Evolutionary conservation across 331 rosid species (phyloP).

Genomic region (Stylosanthes scabra): DNA sequence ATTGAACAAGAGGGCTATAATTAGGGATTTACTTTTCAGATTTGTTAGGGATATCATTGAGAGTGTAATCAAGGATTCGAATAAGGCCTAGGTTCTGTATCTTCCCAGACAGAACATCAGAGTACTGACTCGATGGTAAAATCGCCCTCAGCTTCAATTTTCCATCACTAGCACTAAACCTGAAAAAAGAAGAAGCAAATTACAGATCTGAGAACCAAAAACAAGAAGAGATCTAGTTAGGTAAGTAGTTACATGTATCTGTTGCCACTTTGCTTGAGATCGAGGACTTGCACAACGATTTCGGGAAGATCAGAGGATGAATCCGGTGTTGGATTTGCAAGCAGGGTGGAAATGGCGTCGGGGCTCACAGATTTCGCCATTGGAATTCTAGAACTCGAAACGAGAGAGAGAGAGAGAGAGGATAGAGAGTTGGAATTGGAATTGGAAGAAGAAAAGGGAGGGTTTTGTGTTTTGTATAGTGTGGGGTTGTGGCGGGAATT

Average conservation of each 20-base stretch:
- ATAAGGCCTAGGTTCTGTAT: constrained; percentile 89
- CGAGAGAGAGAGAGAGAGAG: background rate
- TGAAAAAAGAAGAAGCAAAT: constrained; percentile 13
- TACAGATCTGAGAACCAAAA: constrained; percentile 2
- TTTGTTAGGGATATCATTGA: constrained; percentile 73
- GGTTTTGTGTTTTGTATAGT: constrained; percentile 36
- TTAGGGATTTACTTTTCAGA: constrained; percentile 73
- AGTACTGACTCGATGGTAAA: constrained; percentile 51
- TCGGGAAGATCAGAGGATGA: constrained; percentile 60
- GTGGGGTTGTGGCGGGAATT: constrained; percentile 43
- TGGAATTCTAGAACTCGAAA: background rate
- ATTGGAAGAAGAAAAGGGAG: background rate
- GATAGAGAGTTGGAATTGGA: background rate
- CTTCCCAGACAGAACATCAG: constrained; percentile 66
- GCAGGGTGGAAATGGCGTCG: constrained; percentile 61
- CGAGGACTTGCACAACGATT: constrained; percentile 73
- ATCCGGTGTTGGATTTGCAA: constrained; percentile 68
- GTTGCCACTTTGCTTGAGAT: constrained; percentile 67
- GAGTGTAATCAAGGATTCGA: constrained; percentile 69
- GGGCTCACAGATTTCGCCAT: constrained; percentile 62
- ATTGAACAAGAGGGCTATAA: background rate
- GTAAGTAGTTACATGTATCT: constrained; percentile 55
- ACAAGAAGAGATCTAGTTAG: background rate
- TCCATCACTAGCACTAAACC: constrained; percentile 88
- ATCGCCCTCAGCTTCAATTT: constrained; percentile 68